Evolutionary conservation across 1,284 basidiomycete species (phyloP).

Genomic region (Anthracocystis setariae): DNA sequence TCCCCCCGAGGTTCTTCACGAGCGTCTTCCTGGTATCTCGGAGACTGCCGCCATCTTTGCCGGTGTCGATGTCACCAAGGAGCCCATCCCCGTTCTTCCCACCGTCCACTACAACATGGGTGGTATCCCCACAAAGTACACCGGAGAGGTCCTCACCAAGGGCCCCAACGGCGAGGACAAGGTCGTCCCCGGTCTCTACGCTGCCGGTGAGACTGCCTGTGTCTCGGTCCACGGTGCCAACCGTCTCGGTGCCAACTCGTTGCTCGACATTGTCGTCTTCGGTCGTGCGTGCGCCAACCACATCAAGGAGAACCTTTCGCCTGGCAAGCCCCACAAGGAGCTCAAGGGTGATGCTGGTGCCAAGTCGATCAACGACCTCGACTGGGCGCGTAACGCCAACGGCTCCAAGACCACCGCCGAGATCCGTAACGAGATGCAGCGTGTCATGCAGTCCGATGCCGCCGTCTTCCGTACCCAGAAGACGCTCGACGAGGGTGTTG

Average conservation of each 20-base stretch:
- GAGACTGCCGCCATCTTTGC: constrained; percentile 99
- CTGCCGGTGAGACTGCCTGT: constrained; percentile 97
- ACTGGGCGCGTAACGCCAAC: constrained; percentile 79
- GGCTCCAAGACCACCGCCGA: constrained; percentile 88
- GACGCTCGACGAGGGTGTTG: constrained; percentile 89
- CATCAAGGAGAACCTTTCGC: constrained; percentile 89
- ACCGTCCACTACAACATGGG: constrained; percentile 76
- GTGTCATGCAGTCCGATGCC: constrained; percentile 86
- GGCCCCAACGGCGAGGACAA: constrained; percentile 80
- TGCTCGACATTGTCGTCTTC: constrained; percentile 98
- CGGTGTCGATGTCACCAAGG: constrained; percentile 99
- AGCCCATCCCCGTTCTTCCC: constrained; percentile 77
- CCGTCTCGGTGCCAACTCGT: constrained; percentile 98
- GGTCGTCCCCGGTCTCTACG: constrained; percentile 95
- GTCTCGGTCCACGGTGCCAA: constrained; percentile 99
- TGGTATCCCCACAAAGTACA: constrained; percentile 98
- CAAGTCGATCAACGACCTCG: constrained; percentile 85
- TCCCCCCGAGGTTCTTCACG: constrained; percentile 93
- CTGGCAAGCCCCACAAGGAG: constrained; percentile 89
- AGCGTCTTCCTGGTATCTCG: constrained; percentile 98
- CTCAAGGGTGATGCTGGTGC: constrained; percentile 89
- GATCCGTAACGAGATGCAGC: constrained; percentile 95
- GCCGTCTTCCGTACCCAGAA: constrained; percentile 80
- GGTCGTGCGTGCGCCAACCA: constrained; percentile 98
- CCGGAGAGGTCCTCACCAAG: constrained; percentile 87